Evolutionary conservation across 345 rosid species (phyloP), one percentile per base, ranked within the genome.

Genomic region (Eucalyptus globulus): DNA sequence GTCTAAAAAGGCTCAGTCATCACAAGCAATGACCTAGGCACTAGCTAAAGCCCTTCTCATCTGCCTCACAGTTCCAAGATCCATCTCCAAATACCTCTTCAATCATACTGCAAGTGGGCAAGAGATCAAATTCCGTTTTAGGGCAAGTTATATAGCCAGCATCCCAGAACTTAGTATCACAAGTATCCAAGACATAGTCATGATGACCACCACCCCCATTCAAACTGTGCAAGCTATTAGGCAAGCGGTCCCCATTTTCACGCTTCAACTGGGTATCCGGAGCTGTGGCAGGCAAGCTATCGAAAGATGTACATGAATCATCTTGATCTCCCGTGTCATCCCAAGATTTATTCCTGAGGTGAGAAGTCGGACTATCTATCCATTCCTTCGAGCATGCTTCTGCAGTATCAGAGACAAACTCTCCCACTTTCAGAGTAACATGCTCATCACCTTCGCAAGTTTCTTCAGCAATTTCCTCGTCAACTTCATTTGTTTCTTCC

Each of bases 71-170:
- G 90, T 93, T 89, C 90, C 92, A 93, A 19, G 96, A 89, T 37
- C 88, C 93, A 47, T 92, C 93, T n/a, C 95, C 94, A 26, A 94
- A 95, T 5, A 94, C 93, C 91, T 94, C 95, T 88, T 94, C 94
- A n/a, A 94, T 94, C 95, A 95, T 89, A 69, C 91, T 92, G 87
- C 93, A 91, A 40, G 96, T 94, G 37, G 96, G 93, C 72, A 94
- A 88, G 85, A 95, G 91, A 81, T 93, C 94, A 54, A 90, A 89
- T 67, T 90, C 91, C 50, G 86, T 89, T 31, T 87, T 89, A 5
- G 90, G 90, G 88, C 91, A 88, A 56, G 81, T 87, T 87, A 89
- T 14, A 86, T 90, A 92, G 26, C 92, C 93, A 49, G 89, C 58
- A 91, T 91, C 95, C 94, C 95, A 93, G 87, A 89, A 87, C 88